Base-by-base conservation (phyloP, 2,329 filamentous ascomycete genomes). In the Dothiorella sarmentorum region DNA sequence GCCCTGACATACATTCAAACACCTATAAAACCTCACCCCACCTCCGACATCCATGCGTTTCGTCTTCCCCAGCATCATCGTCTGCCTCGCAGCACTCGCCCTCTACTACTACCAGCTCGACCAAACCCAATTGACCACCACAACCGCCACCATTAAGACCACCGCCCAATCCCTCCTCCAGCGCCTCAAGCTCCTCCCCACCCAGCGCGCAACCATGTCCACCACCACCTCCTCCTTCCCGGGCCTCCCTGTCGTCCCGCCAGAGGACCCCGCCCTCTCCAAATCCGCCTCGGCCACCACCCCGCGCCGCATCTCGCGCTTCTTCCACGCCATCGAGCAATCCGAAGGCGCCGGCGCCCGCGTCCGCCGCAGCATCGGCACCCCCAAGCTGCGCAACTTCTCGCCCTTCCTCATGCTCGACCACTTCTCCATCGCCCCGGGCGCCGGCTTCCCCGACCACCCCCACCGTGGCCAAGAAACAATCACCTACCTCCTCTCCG, bases 361-460 rank as follows among this genome's bases (percentile, higher is more conserved):
- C 62, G 93, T 97, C 13, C 85, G 93, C 63, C 86, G 93, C 60
- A 92, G 89, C 40, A 89, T 97, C 64, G 93, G 93, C 65, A 96
- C 91, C 1, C 82, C 89, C 4, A 82, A 88, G 64, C 81, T 97
- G 20, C 85, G 87, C 69, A 91, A 96, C 78, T 88, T 97, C 73
- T 90, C 87, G 13, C 94, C 93, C 0, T 97, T 97, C 76, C 81
- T 97, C 43, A 96, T 97, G 91, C 88, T 97, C 24, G 93, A 97
- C 71, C 90, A 97, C 77, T 97, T 97, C 78, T 84, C 81, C 57
- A 85, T 94, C 66, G 83, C 84, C 56, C 85, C 87, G 1, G 90
- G 89, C 60, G 89, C 91, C 9, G 92, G 92, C 0, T 97, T 97
- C 71, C 91, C 92, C 0, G 92, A 97, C 71, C 92, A 97, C 69